Percentiles rank a stretch among this genome's conserved stretches.
phyloP scores from a whole-genome alignment of 2,329 filamentous ascomycete species.

The Cladorrhinum sp. region DNA sequence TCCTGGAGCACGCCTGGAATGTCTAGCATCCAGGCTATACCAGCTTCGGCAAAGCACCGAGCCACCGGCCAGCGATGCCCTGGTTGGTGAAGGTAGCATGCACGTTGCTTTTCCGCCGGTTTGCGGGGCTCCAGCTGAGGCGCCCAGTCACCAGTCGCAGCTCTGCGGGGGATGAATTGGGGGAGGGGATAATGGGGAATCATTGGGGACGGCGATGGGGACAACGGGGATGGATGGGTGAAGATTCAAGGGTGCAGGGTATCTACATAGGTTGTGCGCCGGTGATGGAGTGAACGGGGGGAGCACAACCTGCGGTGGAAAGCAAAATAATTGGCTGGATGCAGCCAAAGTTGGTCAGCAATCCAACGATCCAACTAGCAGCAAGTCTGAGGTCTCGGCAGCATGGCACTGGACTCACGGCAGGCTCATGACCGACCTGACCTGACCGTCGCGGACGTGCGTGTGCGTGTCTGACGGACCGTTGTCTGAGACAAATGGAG shows the following conservation, averaged over 20 bases:
- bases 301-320: neutral
- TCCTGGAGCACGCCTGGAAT: constrained; percentile 18
- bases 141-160: constrained; percentile 17
- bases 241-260: neutral
- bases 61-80: neutral
- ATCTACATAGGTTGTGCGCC: too few relatives aligned
- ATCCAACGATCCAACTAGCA: neutral
- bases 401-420: neutral
- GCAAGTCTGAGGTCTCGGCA: neutral
- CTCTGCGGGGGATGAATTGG: neutral
- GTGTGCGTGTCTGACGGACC: neutral
- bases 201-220: neutral
- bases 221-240: neutral
- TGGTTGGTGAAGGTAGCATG: too few relatives aligned
- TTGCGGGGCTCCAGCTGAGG: constrained; percentile 15
- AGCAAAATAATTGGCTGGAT: neutral
- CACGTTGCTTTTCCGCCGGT: constrained; percentile 16
- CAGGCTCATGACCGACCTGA: neutral
- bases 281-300: neutral
- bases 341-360: neutral
- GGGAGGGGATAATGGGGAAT: too few relatives aligned
- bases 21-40: constrained; percentile 20
- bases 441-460: neutral
- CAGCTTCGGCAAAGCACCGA: constrained; percentile 23
- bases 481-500: neutral